Percentiles rank a stretch among this genome's conserved stretches.
phyloP scores from a whole-genome alignment of 495 filamentous ascomycete genomes.

The Xylaria scruposa region DNA sequence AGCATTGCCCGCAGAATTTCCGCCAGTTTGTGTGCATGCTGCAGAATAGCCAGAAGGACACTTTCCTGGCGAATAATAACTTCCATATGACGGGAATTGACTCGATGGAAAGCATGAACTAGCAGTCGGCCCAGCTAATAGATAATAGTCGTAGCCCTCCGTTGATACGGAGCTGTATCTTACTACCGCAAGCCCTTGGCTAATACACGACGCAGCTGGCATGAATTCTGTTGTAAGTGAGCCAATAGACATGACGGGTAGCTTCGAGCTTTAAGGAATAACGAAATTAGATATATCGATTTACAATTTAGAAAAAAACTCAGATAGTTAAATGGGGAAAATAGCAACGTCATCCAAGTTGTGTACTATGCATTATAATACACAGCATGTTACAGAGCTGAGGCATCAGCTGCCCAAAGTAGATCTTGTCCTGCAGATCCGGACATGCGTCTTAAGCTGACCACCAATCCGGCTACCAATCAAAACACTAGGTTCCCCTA shows the following conservation, averaged over 20 bases:
- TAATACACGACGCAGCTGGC: not conserved
- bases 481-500: not conserved
- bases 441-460: not conserved
- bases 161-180: not conserved
- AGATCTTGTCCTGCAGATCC: not conserved
- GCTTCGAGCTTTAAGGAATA: not conserved
- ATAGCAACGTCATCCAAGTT: not conserved
- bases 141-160: not conserved
- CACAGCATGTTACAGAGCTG: not conserved
- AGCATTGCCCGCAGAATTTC: not conserved
- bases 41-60: not conserved
- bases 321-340: not conserved
- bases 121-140: not conserved
- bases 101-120: not conserved
- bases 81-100: not conserved
- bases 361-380: not conserved
- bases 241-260: not conserved
- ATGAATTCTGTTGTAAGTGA: not conserved
- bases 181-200: not conserved
- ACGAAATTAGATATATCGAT: not conserved
- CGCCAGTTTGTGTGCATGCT: not conserved
- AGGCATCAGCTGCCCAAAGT: not conserved
- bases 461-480: not conserved
- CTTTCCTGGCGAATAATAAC: not conserved
- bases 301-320: not conserved